Conservation (phyloP, 1,284 basidiomycete species). For the Flammula alnicola region DNA sequence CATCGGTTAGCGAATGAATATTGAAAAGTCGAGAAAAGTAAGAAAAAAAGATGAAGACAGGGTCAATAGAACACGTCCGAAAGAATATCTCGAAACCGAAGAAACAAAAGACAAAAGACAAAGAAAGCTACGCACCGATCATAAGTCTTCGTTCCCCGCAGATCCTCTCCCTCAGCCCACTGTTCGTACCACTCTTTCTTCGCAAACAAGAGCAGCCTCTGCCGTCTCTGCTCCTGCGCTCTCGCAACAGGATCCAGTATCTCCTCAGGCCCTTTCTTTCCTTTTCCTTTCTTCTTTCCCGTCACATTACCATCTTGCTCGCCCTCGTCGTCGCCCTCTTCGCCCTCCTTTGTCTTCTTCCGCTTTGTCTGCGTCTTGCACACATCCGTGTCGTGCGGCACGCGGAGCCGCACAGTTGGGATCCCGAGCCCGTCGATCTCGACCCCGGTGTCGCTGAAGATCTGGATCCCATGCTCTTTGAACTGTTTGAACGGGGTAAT, state of each 20-base stretch:
- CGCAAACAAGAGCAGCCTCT: conserved; percentile 25
- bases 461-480: conserved; percentile 62
- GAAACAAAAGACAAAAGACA: background rate
- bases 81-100: too few species aligned
- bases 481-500: conserved; percentile 65
- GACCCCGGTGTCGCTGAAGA: conserved; percentile 41
- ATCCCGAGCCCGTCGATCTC: conserved; percentile 64
- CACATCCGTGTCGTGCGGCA: conserved; percentile 55
- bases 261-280: conserved; percentile 10
- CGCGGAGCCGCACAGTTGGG: conserved; percentile 60
- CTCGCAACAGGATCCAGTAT: conserved; percentile 16
- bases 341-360: conserved; percentile 29
- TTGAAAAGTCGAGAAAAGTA: too few species aligned
- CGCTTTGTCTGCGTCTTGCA: conserved; percentile 50
- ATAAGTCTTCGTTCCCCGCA: conserved; percentile 24
- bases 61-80: too few species aligned
- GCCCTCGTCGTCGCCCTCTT: background rate
- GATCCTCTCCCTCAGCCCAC: conserved; percentile 62
- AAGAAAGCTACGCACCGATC: conserved; percentile 46
- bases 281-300: conserved; percentile 1
- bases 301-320: conserved; percentile 2
- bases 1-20: too few species aligned
- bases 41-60: background rate
- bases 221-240: conserved; percentile 17
- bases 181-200: conserved; percentile 62